Percentiles rank a stretch among this genome's conserved stretches.
Conservation (phyloP, 1,284 basidiomycete genomes). For the Farysia itapuensis region DNA sequence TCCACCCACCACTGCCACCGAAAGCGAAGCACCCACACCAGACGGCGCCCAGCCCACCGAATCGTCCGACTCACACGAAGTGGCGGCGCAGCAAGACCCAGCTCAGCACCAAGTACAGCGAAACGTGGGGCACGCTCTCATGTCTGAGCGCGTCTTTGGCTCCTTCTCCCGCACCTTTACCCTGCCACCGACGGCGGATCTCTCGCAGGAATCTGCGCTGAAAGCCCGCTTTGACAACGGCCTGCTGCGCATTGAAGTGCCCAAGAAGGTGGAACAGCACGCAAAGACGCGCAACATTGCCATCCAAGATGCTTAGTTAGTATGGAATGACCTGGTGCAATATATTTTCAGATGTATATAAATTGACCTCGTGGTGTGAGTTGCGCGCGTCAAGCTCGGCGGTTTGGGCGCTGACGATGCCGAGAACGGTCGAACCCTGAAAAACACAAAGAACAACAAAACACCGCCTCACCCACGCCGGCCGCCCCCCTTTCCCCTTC, state of each 20-base stretch:
- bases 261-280: slow-evolving; percentile 42
- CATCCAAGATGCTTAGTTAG: slow-evolving; percentile 23
- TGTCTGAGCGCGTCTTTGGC: slow-evolving; percentile 41
- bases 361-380: no score
- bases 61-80: slow-evolving; percentile 1
- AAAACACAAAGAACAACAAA: no score
- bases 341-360: no score
- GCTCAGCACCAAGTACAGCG: slow-evolving; percentile 9
- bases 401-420: no score
- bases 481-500: no score
- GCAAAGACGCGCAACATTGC: slow-evolving; percentile 38
- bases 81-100: slow-evolving; percentile 18
- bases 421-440: no score
- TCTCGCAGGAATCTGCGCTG: slow-evolving; percentile 21
- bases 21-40: no score
- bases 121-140: slow-evolving; percentile 21
- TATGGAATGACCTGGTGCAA: no score
- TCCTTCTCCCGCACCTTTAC: slow-evolving; percentile 44
- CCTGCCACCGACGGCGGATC: slow-evolving; percentile 31
- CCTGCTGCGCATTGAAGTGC: slow-evolving; percentile 40
- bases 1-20: background rate
- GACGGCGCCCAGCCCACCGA: background rate
- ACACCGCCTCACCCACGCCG: no score
- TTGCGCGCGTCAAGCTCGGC: no score
- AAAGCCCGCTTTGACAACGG: slow-evolving; percentile 44